Base-by-base conservation (phyloP, 169 alveolate genomes). In the Miamiensis avidus region DNA sequence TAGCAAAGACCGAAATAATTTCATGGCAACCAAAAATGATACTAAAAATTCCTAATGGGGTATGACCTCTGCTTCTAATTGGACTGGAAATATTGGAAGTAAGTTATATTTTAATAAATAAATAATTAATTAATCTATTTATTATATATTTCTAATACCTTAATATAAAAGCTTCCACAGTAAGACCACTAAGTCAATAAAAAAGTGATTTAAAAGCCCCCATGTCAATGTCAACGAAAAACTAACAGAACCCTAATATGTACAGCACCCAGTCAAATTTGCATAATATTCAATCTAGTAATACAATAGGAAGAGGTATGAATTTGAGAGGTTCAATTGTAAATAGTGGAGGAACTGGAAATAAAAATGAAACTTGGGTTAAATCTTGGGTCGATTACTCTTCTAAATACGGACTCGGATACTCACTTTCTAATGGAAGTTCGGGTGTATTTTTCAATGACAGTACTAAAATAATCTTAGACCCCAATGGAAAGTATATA, bases 371-470 rank as follows among this genome's bases (percentile, higher is more conserved):
- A 81, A 89, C 93, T 31, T 94, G 92, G 95, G 96, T 96, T 27
- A 92, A 84, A 81, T 93, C 93, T 84, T 95, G 98, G 97, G 97
- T 94, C 49, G 97, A 95, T 84, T 95, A 96, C 88, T 89, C 95
- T 29, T 86, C 95, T 26, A 96, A 95, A 88, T 96, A 96, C 88
- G 98, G 98, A 1, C 86, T 95, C 11, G 98, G 98, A 34, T 96
- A 95, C 89, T 86, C 94, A n/a, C 89, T 95, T 0, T 91, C 95
- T 31, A 95, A 95, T 86, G 95, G 94, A 28, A 76, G 82, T 31
- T 88, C 94, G 83, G 98, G 98, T 26, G 97, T 96, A 15, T 94
- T 89, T 88, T 96, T 96, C 83, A 96, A 96, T 88, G 98, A 96
- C 79, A 90, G 95, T 29, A 93, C 98, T 29, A 95, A 95, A 91